phyloP scores from a whole-genome alignment of 2,329 filamentous ascomycete genomes.

The Fusarium aywerte region DNA sequence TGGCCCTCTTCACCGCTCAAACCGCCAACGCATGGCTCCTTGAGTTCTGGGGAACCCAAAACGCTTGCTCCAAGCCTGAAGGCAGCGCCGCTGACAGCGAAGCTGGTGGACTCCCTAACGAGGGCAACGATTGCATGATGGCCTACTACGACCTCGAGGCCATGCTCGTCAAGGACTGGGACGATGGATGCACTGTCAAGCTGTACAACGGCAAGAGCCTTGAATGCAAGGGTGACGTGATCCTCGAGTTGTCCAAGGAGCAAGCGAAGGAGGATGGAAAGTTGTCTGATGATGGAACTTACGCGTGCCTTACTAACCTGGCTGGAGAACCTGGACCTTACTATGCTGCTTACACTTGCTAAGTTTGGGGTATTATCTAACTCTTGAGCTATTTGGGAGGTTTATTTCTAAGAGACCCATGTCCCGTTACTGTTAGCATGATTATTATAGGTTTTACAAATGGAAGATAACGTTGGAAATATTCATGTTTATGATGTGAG shows the following conservation, averaged over 20 bases:
- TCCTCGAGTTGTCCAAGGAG: conserved; percentile 2
- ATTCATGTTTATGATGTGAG: too few relatives aligned
- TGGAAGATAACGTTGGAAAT: too few relatives aligned
- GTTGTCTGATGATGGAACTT: conserved; percentile 13
- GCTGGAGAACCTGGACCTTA: conserved; percentile 15
- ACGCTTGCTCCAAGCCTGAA: conserved; percentile 7
- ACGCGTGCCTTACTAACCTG: conserved; percentile 13
- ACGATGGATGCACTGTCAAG: conserved; percentile 23
- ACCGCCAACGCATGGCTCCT: conserved; percentile 22
- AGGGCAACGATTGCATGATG: conserved; percentile 17
- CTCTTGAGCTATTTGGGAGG: background rate
- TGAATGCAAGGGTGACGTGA: background rate
- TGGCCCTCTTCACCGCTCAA: conserved; percentile 18
- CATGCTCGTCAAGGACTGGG: conserved; percentile 23
- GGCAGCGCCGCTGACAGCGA: conserved; percentile 9
- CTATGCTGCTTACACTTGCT: conserved; percentile 14
- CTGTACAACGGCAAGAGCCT: conserved; percentile 11
- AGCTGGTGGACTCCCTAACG: background rate
- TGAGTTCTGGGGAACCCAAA: conserved; percentile 28
- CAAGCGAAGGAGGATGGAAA: conserved; percentile 2
- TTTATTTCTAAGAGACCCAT: background rate
- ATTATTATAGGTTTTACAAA: too few relatives aligned
- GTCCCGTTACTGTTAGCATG: too few relatives aligned
- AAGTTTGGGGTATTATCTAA: background rate
- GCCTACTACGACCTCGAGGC: conserved; percentile 21